Evolutionary conservation across 208 protist genomes (phyloP), one percentile per base, ranked within the genome.

Genomic region (Herpetomonas tarakana): DNA sequence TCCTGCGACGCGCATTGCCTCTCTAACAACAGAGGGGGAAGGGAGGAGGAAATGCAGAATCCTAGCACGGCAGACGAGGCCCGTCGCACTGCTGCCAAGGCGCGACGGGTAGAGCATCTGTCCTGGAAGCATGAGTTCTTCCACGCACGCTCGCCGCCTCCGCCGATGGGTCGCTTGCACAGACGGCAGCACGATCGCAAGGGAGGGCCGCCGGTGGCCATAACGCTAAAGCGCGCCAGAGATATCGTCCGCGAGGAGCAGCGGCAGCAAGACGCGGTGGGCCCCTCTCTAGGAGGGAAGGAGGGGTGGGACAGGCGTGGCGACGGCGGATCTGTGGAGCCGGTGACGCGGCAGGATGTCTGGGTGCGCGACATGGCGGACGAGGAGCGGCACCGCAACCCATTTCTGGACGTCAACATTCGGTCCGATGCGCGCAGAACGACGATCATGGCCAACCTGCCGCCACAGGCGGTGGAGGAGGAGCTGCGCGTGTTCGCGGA

Each of bases 101-200:
- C 74, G 50, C 76, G 77, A 2, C 35, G 53, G 30, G 77, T 62
- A 19, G 69, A 64, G 53, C 88, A 94, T 56, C 47, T 65, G 22
- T 56, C 30, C 49, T 94, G 88, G 86, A 92, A 94, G 67, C 67
- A 61, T 31, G n/a, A 31, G 3, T 94, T 94, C 63, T 94, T 94
- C 62, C 66, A 76, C 50, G 55, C 81, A 9, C 71, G 88, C 9
- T 81, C 86, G 21, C 78, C 84, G 1, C 88, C 83, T 11, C 56
- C 49, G 18, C 70, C 71, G 50, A 65, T 88, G 3, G 77, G 81
- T 9, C 73, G 55, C n/a, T 71, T 83, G 16, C 79, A 78, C 21
- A 80, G 78, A 4, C 80, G 67, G 1, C 69, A 78, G 59, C 68
- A 62, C 4, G 75, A 65, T 11, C 3, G 59, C 3, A 74, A 68